Base-by-base conservation (phyloP, 805 yeast genomes). In the Saccharomycopsis synnaedendra region DNA sequence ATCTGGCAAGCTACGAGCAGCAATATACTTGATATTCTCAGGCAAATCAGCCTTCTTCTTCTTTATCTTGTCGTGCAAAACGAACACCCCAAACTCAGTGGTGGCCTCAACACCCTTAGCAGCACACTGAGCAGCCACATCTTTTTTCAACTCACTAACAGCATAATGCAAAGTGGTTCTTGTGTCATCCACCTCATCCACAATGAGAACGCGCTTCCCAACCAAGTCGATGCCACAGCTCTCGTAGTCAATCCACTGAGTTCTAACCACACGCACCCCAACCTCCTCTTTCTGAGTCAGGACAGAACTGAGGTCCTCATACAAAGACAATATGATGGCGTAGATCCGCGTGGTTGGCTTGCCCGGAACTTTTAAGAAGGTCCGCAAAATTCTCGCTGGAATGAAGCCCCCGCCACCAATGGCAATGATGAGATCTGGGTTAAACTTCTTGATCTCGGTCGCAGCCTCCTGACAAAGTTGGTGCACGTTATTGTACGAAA, bases 351-450 rank as follows among this genome's bases (percentile, higher is more conserved):
- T 82, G 58, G 89, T 90, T 57, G 94, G 90, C 51, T 81, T 70
- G 51, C 95, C 95, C 32, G 84, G 85, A 56, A 82, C 84, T 65
- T 89, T 90, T 56, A 90, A 71, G 66, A 90, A 93, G 1, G 97
- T 81, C 64, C 98, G 79, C 63, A 90, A 74, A 67, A 93, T 93
- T 64, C 98, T 79, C 5, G 98, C 97, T 31, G 97, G 98, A 50
- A 90, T 93, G 65, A 90, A 86, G 1, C 97, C 98, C 62, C 98
- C 96, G 58, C 96, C 96, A 60, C 95, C 98, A 59, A 90, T 87
- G 56, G 97, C 97, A 54, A 90, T 85, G 66, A 89, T 85, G 50
- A 86, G 73, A 64, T 89, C 95, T 38, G 96, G 95, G 57, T 85
- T 78, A 70, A 86, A 82, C 31, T 68, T 65, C 63, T 78, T 79